These are phyloP conservation scores for Calonectria crousiana DNA, from an alignment of 2,329 filamentous ascomycete species.

Conservation along the genomic window DNA sequence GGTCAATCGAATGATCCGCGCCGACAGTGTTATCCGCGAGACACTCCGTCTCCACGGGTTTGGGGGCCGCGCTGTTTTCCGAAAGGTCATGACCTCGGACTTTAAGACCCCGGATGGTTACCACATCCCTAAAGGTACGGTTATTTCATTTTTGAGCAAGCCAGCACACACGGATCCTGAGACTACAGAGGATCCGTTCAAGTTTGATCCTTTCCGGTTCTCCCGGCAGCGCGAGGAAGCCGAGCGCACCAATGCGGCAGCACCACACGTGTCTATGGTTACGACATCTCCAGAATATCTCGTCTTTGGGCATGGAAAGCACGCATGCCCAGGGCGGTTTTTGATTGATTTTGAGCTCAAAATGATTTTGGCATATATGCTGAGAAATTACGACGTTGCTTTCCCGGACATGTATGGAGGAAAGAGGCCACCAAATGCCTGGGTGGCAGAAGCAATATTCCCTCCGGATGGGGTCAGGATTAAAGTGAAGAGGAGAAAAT, in stretches of 20 bases:
- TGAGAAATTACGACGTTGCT: constrained; percentile 37
- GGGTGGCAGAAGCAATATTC: constrained; percentile 36
- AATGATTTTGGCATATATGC: constrained; percentile 44
- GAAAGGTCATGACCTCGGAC: constrained; percentile 44
- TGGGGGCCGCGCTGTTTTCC: constrained; percentile 43
- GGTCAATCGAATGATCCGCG: constrained; percentile 51
- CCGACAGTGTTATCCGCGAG: constrained; percentile 58
- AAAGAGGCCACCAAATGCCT: constrained; percentile 33
- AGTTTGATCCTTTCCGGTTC: constrained; percentile 8
- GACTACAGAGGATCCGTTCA: not conserved
- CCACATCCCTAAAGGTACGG: not conserved
- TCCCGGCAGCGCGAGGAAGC: constrained; percentile 49
- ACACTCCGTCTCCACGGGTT: constrained; percentile 54
- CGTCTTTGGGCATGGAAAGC: constrained; percentile 51
- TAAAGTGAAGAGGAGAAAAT: constrained; percentile 31
- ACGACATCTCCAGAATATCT: constrained; percentile 43
- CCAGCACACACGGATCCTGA: not conserved
- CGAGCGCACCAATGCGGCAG: constrained; percentile 2
- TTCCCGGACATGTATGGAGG: constrained; percentile 37
- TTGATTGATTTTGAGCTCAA: constrained; percentile 49
- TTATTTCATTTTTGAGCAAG: not conserved
- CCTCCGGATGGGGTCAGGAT: constrained; percentile 35
- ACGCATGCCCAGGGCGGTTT: constrained; percentile 49
- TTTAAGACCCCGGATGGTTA: constrained; percentile 43
- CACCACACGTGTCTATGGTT: constrained; percentile 29